Conservation (phyloP, 1,284 basidiomycete genomes). For the Gomphus bonarii region DNA sequence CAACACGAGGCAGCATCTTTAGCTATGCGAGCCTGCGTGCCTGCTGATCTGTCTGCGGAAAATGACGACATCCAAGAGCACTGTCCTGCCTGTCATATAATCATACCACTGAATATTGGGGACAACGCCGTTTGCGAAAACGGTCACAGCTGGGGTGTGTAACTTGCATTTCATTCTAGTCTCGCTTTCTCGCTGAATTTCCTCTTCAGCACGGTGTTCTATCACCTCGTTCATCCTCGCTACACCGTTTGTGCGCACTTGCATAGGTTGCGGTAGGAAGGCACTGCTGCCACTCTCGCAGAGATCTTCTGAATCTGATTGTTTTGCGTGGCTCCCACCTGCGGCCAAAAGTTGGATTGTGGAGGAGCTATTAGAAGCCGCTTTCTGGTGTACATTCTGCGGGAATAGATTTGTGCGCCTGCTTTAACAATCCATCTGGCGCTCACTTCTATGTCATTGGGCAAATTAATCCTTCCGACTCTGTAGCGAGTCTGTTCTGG, state of each 20-base stretch:
- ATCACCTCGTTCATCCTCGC: slow-evolving; percentile 62
- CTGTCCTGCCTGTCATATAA: slow-evolving; percentile 58
- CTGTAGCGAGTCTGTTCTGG: not conserved
- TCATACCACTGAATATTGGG: slow-evolving; percentile 46
- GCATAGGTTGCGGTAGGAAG: slow-evolving; percentile 60
- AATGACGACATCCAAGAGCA: slow-evolving; percentile 34
- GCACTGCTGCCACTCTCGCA: slow-evolving; percentile 46
- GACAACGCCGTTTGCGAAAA: slow-evolving; percentile 49
- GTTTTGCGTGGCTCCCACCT: slow-evolving; percentile 30
- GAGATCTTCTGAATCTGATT: slow-evolving; percentile 13
- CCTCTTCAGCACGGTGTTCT: slow-evolving; percentile 47
- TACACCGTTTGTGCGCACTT: slow-evolving; percentile 57
- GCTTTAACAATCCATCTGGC: slow-evolving; percentile 23
- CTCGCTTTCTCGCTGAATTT: not conserved
- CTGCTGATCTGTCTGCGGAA: slow-evolving; percentile 19
- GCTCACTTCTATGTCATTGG: not conserved
- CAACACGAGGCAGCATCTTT: slow-evolving; percentile 39
- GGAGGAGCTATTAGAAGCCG: slow-evolving; percentile 51
- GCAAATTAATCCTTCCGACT: not conserved
- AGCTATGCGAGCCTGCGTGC: slow-evolving; percentile 27
- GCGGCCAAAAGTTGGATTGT: slow-evolving; percentile 51
- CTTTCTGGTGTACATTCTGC: slow-evolving; percentile 56
- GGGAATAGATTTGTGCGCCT: slow-evolving; percentile 54
- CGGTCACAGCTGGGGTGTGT: slow-evolving; percentile 57
- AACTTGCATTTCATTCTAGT: not conserved